Conservation (phyloP, 2,329 filamentous ascomycete genomes). For the Aspergillus oerlinghausenensis region DNA sequence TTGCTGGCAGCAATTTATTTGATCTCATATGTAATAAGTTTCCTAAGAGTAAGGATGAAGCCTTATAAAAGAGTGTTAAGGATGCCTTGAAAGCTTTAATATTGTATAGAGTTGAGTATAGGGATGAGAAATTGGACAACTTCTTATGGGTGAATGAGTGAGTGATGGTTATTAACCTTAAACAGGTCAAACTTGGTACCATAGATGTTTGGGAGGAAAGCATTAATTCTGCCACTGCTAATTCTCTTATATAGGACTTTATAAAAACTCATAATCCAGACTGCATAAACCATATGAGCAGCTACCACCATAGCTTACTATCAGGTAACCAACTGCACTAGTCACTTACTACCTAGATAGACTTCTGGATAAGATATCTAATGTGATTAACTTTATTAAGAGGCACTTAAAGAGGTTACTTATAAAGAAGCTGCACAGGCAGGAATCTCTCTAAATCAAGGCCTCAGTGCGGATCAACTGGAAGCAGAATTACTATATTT, state of each 20-base stretch:
- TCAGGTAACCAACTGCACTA: not conserved
- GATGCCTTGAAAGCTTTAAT: not conserved
- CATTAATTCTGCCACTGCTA: not conserved
- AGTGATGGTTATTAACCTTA: constrained; percentile 2
- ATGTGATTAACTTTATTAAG: too few relatives aligned
- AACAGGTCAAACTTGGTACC: not conserved
- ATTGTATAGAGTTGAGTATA: constrained; percentile 1
- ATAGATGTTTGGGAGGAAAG: not conserved
- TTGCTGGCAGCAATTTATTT: not conserved
- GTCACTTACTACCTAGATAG: too few relatives aligned
- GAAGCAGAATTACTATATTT: too few relatives aligned
- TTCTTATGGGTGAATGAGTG: constrained; percentile 1
- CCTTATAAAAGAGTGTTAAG: not conserved
- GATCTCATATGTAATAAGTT: not conserved
- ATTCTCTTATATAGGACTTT: not conserved
- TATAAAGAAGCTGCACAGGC: too few relatives aligned
- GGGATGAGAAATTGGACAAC: constrained; percentile 1
- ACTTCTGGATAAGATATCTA: too few relatives aligned
- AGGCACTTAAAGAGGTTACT: too few relatives aligned
- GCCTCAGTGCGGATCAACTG: too few relatives aligned
- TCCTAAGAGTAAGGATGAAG: not conserved
- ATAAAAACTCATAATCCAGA: not conserved
- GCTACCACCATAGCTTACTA: not conserved
- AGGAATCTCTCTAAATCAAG: too few relatives aligned
- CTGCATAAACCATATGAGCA: not conserved